Base-by-base conservation (phyloP, 306 rosid species). In the Quercus aquifolioides region DNA sequence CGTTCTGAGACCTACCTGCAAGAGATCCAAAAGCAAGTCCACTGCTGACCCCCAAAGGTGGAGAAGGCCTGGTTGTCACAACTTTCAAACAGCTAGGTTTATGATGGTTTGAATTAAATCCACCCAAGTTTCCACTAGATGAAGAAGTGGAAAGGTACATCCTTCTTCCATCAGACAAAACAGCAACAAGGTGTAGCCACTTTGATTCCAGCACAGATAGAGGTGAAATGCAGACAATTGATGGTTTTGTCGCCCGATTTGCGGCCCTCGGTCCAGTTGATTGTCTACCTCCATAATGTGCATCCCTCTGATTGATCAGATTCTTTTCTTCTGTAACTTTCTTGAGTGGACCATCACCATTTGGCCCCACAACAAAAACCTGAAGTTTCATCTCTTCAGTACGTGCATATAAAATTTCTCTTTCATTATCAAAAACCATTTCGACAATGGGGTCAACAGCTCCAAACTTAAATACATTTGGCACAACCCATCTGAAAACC, bases 361-460 rank as follows among this genome's bases (percentile, higher is more conserved):
- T 85, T 76, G 92, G 80, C 75, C 92, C 97, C 57, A 91, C 81
- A 81, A 85, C 80, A 89, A 86, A 95, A 79, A 86, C 98, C 88
- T 95, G 99, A 78, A 93, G 92, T 82, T 93, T 95, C 98, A 93
- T 95, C 77, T 93, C 98, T 84, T 95, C 98, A 75, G 97, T 93
- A 73, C 97, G 86, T 52, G 94, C 89, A 74, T 91, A 95, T 85
- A 95, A 76, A 78, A 95, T 89, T 84, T 84, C 90, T 84, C 99
- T 89, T 90, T 95, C 99, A 71, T 89, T 90, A 85, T 95, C 99
- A 80, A 88, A 86, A 82, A 87, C 95, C 97, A 95, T 90, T 88
- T 95, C 99, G 74, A 93, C 87, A 73, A 95, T 83, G 67, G 99
- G 98, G 74, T 93, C 99, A 74, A 90, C 92, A 75, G 94, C 90